phyloP scores from a whole-genome alignment of 805 yeast genomes.

The Debaryomyces hansenii region DNA sequence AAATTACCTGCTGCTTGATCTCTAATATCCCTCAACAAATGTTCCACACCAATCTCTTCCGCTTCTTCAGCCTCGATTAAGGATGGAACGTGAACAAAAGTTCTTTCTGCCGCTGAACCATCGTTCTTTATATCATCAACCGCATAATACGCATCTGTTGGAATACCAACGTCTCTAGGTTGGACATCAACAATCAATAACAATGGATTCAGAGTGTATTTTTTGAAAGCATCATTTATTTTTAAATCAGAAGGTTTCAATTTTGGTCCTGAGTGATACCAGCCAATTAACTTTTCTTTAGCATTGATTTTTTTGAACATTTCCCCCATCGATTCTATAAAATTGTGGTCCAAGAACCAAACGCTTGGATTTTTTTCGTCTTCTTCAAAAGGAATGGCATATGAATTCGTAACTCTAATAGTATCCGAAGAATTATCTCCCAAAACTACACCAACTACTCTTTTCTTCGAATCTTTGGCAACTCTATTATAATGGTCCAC shows the following conservation, averaged over 20 bases:
- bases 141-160: slow-evolving; percentile 93
- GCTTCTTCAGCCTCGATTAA: slow-evolving; percentile 97
- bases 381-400: slow-evolving; percentile 98
- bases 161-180: slow-evolving; percentile 82
- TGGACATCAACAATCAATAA: slow-evolving; percentile 89
- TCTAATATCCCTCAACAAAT: slow-evolving; percentile 86
- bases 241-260: slow-evolving; percentile 83
- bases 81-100: slow-evolving; percentile 92
- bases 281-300: slow-evolving; percentile 93
- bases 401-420: slow-evolving; percentile 83
- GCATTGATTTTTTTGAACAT: slow-evolving; percentile 99
- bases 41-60: slow-evolving; percentile 99
- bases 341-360: slow-evolving; percentile 97
- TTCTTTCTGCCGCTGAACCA: slow-evolving; percentile 88
- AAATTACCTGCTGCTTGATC: slow-evolving; percentile 96
- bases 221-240: slow-evolving; percentile 85
- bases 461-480: slow-evolving; percentile 64
- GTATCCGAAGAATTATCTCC: slow-evolving; percentile 67
- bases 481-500: slow-evolving; percentile 94
- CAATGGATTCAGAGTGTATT: slow-evolving; percentile 77
- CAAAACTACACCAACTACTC: slow-evolving; percentile 91
- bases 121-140: slow-evolving; percentile 95
- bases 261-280: slow-evolving; percentile 99
- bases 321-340: slow-evolving; percentile 92
- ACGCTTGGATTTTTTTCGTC: slow-evolving; percentile 88